These are phyloP conservation scores for Porodaedalea pini DNA, from an alignment of 1,284 basidiomycete genomes.

Conservation along the genomic window DNA sequence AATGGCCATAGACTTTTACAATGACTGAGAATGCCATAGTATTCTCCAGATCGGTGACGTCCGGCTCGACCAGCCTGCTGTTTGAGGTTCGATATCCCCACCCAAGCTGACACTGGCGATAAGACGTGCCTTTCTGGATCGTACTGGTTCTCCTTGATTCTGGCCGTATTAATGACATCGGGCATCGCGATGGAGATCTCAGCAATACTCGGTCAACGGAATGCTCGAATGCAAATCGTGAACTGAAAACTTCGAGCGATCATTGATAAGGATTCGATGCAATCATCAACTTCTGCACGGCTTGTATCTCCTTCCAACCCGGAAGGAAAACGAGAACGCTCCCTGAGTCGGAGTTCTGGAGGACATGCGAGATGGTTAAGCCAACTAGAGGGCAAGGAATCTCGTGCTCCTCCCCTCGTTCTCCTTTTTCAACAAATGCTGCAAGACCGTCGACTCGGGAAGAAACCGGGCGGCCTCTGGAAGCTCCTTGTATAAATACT, in stretches of 20 bases:
- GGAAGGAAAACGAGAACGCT: conserved; percentile 92
- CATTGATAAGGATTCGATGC: conserved; percentile 42
- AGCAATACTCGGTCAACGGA: conserved; percentile 89
- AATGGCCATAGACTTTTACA: no score
- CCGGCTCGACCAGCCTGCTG: conserved; percentile 94
- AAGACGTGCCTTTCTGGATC: conserved; percentile 88
- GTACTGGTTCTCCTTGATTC: conserved; percentile 91
- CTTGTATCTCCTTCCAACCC: conserved; percentile 89
- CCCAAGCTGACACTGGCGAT: conserved; percentile 86
- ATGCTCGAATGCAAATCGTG: conserved; percentile 91
- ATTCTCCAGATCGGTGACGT: conserved; percentile 88
- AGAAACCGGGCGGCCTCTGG: conserved; percentile 32
- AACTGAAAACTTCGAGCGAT: conserved; percentile 63
- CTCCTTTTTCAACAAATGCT: conserved; percentile 18
- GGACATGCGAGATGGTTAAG: conserved; percentile 77
- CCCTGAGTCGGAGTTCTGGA: conserved; percentile 74
- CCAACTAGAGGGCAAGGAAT: conserved; percentile 83
- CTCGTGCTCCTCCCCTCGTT: conserved; percentile 66
- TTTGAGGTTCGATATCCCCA: conserved; percentile 89
- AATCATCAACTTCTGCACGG: conserved; percentile 68
- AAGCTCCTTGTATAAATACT: conserved; percentile 76
- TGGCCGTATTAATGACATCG: conserved; percentile 89
- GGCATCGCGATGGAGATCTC: conserved; percentile 97
- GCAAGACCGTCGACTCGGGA: conserved; percentile 25
- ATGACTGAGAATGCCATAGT: conserved; percentile 83